Percentiles rank a stretch among this genome's conserved stretches.
Evolutionary conservation across 495 filamentous ascomycete species (phyloP).

Genomic region (Penicillium antarcticum): DNA sequence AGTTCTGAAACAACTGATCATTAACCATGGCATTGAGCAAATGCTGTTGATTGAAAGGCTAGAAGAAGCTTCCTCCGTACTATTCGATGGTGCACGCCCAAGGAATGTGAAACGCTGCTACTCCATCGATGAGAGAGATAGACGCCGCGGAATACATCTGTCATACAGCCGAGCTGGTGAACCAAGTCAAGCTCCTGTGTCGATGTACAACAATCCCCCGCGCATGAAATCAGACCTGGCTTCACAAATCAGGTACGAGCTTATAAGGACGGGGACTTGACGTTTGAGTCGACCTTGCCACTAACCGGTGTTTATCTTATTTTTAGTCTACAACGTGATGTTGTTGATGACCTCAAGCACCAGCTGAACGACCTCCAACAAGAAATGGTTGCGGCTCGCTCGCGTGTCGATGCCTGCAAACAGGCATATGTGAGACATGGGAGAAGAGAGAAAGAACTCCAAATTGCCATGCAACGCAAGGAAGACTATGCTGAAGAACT

Average conservation of each 20-base stretch:
- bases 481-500: slow-evolving; percentile 56
- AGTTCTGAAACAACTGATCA: slow-evolving; percentile 77
- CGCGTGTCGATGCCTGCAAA: slow-evolving; percentile 31
- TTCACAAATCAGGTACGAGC: slow-evolving; percentile 55
- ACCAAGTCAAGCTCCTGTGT: slow-evolving; percentile 53
- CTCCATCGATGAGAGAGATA: slow-evolving; percentile 53
- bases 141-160: slow-evolving; percentile 62
- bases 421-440: slow-evolving; percentile 41
- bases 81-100: slow-evolving; percentile 60
- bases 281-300: no score
- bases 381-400: slow-evolving; percentile 26
- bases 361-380: slow-evolving; percentile 38
- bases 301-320: not conserved
- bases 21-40: slow-evolving; percentile 81
- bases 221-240: slow-evolving; percentile 81
- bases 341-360: slow-evolving; percentile 38
- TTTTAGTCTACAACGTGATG: slow-evolving; percentile 41
- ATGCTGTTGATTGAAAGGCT: slow-evolving; percentile 70
- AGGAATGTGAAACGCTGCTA: slow-evolving; percentile 72
- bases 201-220: slow-evolving; percentile 44
- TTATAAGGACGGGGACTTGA: no score
- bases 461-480: slow-evolving; percentile 53
- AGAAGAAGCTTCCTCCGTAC: slow-evolving; percentile 60
- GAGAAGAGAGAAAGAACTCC: slow-evolving; percentile 45
- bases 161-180: slow-evolving; percentile 52